A percentile compares a stretch with the other conserved stretches of the same genome.
phyloP scores from a whole-genome alignment of 768 basidiomycete genomes.

The Podaxis mareebaensis region DNA sequence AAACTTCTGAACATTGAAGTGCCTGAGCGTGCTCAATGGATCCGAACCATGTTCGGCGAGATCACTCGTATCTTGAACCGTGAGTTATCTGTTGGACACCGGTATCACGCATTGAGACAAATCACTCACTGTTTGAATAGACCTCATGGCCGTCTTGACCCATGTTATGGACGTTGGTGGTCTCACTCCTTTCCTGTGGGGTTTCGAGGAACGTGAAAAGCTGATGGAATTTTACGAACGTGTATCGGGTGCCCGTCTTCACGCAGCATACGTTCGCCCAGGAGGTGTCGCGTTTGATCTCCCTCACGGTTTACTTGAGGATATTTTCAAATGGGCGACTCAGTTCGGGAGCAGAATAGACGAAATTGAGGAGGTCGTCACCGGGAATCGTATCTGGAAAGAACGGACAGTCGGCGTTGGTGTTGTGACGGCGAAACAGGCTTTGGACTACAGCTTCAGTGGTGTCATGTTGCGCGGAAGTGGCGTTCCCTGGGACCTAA shows the following conservation, averaged over 20 bases:
- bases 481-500: constrained; percentile 92
- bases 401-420: constrained; percentile 90
- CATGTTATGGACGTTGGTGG: constrained; percentile 98
- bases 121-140: constrained; percentile 42
- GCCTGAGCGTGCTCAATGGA: constrained; percentile 97
- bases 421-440: constrained; percentile 88
- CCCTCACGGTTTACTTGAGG: constrained; percentile 97
- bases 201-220: constrained; percentile 99
- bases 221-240: constrained; percentile 99
- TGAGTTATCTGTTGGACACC: constrained; percentile 33
- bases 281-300: constrained; percentile 98
- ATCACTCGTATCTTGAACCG: constrained; percentile 95
- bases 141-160: constrained; percentile 95
- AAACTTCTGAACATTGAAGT: constrained; percentile 97
- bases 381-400: constrained; percentile 98
- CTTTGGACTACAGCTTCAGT: constrained; percentile 89
- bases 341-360: constrained; percentile 90
- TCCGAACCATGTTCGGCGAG: constrained; percentile 95
- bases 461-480: constrained; percentile 97
- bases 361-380: constrained; percentile 97
- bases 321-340: constrained; percentile 97
- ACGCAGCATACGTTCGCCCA: constrained; percentile 96
- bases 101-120: not conserved
- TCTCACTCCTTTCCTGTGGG: constrained; percentile 98
- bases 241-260: constrained; percentile 95